Evolutionary conservation across 2,329 filamentous ascomycete genomes (phyloP).

Genomic region (Penicillium brevicompactum): DNA sequence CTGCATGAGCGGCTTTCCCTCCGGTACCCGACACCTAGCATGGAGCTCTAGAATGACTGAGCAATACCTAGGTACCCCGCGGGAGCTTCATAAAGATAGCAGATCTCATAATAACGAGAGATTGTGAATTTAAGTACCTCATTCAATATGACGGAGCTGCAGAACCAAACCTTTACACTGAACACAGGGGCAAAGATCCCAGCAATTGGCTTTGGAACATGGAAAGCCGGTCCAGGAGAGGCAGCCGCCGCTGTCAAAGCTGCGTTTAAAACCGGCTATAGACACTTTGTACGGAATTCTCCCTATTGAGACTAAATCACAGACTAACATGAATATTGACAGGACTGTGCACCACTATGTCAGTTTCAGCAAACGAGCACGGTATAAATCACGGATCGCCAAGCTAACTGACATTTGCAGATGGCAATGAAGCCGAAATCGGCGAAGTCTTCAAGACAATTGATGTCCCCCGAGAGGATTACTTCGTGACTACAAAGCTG

Average conservation of each 20-base stretch:
- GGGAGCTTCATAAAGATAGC: background rate
- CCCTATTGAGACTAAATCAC: background rate
- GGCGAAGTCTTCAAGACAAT: conserved; percentile 62
- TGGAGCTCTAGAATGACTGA: background rate
- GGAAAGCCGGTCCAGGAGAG: conserved; percentile 63
- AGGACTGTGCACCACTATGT: conserved; percentile 59
- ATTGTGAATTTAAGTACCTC: background rate
- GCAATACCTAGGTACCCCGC: background rate
- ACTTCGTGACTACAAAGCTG: conserved; percentile 64
- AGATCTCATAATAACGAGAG: background rate
- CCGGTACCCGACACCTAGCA: background rate
- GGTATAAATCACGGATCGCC: background rate
- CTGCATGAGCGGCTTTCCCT: conserved; percentile 12
- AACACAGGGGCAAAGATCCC: conserved; percentile 36
- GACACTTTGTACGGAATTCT: conserved; percentile 59
- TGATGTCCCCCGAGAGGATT: conserved; percentile 60
- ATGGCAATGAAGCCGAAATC: conserved; percentile 63
- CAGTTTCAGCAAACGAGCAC: background rate
- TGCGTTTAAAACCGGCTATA: conserved; percentile 68
- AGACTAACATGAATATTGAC: background rate
- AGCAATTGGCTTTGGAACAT: conserved; percentile 35
- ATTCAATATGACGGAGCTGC: background rate
- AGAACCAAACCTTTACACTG: conserved; percentile 22
- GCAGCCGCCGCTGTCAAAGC: conserved; percentile 70
- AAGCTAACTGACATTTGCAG: background rate